A percentile compares a stretch with the other conserved stretches of the same genome.
phyloP scores from a whole-genome alignment of 2,329 filamentous ascomycete species.

The Westerdykella aurantiaca region DNA sequence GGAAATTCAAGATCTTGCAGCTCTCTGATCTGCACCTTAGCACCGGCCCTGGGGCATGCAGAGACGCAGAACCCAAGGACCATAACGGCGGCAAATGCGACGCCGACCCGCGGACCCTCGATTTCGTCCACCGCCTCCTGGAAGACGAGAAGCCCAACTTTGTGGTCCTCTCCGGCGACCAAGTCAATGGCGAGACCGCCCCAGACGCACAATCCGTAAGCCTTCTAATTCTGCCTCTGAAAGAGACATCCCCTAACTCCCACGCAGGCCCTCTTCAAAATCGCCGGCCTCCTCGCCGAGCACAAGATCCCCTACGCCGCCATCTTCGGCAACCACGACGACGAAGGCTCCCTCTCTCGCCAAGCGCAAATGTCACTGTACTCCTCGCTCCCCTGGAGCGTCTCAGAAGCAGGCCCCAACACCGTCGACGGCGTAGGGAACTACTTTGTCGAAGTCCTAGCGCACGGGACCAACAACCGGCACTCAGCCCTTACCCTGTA shows the following conservation, averaged over 20 bases:
- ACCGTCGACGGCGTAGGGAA: constrained; percentile 89
- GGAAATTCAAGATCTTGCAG: constrained; percentile 96
- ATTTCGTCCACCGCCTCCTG: constrained; percentile 76
- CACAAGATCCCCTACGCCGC: constrained; percentile 86
- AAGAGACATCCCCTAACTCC: constrained; percentile 8
- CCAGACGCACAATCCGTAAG: constrained; percentile 80
- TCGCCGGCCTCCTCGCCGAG: constrained; percentile 74
- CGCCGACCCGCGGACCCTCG: constrained; percentile 83
- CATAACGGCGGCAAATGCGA: constrained; percentile 75
- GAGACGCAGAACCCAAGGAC: constrained; percentile 74
- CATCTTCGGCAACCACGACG: constrained; percentile 97
- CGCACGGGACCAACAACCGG: constrained; percentile 62
- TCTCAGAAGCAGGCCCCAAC: constrained; percentile 76
- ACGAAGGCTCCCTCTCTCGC: constrained; percentile 76
- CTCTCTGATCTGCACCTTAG: constrained; percentile 90
- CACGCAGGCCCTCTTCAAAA: constrained; percentile 79
- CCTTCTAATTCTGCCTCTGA: constrained; percentile 4
- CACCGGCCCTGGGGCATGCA: constrained; percentile 78
- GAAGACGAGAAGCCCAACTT: constrained; percentile 93
- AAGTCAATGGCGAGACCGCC: constrained; percentile 89
- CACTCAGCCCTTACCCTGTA: constrained; percentile 95
- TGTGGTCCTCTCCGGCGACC: constrained; percentile 86
- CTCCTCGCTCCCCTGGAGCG: constrained; percentile 79
- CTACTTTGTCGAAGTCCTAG: constrained; percentile 86
- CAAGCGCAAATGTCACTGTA: constrained; percentile 77